These are phyloP conservation scores for Ambrosia hybrid DNA, from an alignment of 140 eudicot genomes.

Conservation along the genomic window DNA sequence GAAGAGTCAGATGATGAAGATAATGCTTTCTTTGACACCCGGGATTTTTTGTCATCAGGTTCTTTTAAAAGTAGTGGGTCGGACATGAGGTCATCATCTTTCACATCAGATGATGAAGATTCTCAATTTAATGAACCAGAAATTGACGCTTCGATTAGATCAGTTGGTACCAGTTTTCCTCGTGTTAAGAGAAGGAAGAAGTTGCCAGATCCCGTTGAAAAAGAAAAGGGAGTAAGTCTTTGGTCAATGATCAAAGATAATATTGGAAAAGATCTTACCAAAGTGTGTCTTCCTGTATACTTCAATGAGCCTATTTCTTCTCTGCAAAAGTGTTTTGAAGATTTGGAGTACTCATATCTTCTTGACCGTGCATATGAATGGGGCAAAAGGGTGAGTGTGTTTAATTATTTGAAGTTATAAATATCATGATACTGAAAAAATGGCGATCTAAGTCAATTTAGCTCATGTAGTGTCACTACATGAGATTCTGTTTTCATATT, in stretches of 20 bases:
- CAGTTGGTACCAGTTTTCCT: slow-evolving; percentile 63
- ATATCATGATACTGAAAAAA: no score
- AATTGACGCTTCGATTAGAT: slow-evolving; percentile 58
- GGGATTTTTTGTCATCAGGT: slow-evolving; percentile 80
- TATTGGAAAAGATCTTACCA: slow-evolving; percentile 93
- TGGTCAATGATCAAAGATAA: slow-evolving; percentile 99
- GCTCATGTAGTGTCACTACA: no score
- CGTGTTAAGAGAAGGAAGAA: slow-evolving; percentile 79
- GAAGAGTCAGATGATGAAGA: slow-evolving; percentile 97
- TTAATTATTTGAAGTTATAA: background rate
- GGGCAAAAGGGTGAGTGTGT: slow-evolving; percentile 73
- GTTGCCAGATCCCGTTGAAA: slow-evolving; percentile 85
- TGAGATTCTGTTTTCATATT: no score
- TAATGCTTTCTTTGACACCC: slow-evolving; percentile 79
- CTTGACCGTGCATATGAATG: slow-evolving; percentile 89
- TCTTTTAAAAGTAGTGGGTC: slow-evolving; percentile 91
- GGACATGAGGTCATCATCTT: slow-evolving; percentile 70
- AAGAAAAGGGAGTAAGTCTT: slow-evolving; percentile 93
- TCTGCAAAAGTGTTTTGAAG: slow-evolving; percentile 92
- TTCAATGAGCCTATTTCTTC: slow-evolving; percentile 96
- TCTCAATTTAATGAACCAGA: slow-evolving; percentile 44
- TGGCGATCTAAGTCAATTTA: no score
- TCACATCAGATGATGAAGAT: slow-evolving; percentile 84
- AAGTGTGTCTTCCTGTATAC: slow-evolving; percentile 98
- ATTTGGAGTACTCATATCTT: slow-evolving; percentile 93